phyloP scores from a whole-genome alignment of 2,329 filamentous ascomycete genomes.

The Penicillium sp. region DNA sequence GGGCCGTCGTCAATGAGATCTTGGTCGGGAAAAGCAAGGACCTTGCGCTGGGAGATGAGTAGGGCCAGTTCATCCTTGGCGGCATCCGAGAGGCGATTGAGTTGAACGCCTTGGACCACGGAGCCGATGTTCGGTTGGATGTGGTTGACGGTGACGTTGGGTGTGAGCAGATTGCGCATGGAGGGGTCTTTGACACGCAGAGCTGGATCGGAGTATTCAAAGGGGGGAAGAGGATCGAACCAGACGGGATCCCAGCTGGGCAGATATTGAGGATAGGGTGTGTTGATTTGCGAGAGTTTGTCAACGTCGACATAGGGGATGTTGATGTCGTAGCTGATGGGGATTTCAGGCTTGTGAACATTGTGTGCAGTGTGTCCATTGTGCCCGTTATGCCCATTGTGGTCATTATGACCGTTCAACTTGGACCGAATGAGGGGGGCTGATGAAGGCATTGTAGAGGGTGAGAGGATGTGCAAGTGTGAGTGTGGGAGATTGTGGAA shows the following conservation, averaged over 20 bases:
- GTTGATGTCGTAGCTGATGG: conserved; percentile 45
- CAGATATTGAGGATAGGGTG: conserved; percentile 42
- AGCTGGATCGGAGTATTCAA: conserved; percentile 44
- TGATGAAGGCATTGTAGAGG: conserved; percentile 27
- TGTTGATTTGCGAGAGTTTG: conserved; percentile 32
- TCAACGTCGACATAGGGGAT: conserved; percentile 43
- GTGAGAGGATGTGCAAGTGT: not conserved
- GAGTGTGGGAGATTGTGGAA: not conserved
- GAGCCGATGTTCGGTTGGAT: conserved; percentile 42
- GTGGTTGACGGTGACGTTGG: conserved; percentile 29
- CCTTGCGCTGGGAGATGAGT: conserved; percentile 62
- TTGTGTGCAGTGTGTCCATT: conserved; percentile 7
- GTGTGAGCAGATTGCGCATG: conserved; percentile 33
- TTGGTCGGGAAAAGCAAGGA: conserved; percentile 48
- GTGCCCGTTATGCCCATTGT: conserved; percentile 9
- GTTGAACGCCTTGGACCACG: conserved; percentile 41
- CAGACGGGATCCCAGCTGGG: conserved; percentile 45
- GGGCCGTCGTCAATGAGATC: conserved; percentile 45
- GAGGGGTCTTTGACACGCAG: conserved; percentile 39
- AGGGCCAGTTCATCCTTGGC: conserved; percentile 52
- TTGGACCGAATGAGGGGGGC: conserved; percentile 28
- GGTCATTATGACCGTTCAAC: conserved; percentile 18
- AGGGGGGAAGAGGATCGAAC: conserved; percentile 42
- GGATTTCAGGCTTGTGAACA: conserved; percentile 24
- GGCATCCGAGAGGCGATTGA: conserved; percentile 43